These are phyloP conservation scores for Mallotus repandus DNA, from an alignment of 441 rosid species.

Conservation along the genomic window DNA sequence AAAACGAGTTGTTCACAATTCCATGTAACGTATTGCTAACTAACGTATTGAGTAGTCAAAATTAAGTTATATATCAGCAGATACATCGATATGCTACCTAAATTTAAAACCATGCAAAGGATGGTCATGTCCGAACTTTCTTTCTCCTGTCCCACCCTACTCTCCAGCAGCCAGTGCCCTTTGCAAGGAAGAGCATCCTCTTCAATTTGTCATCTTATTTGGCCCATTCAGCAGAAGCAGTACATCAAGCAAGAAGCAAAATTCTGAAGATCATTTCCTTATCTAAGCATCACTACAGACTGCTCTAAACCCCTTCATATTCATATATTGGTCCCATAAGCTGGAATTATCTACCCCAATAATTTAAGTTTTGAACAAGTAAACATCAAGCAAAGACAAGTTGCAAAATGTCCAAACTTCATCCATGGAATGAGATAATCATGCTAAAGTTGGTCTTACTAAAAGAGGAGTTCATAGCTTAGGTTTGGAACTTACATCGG, in stretches of 20 bases:
- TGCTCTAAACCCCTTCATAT: not conserved
- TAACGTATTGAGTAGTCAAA: too few species aligned
- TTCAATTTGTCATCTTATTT: not conserved
- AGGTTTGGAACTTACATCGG: conserved; percentile 45
- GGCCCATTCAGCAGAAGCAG: not conserved
- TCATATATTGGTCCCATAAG: not conserved
- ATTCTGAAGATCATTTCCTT: not conserved
- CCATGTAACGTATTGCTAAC: too few species aligned
- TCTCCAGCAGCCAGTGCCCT: not conserved
- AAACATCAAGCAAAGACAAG: not conserved
- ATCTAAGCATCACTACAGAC: not conserved
- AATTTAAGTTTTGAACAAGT: too few species aligned
- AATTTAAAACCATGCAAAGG: too few species aligned
- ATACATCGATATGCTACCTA: too few species aligned
- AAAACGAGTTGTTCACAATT: too few species aligned
- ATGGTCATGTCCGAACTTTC: not conserved
- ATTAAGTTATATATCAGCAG: too few species aligned
- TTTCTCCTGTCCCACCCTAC: not conserved
- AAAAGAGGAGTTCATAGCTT: not conserved
- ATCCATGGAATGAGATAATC: not conserved
- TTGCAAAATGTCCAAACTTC: not conserved
- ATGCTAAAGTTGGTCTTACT: not conserved
- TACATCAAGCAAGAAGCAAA: not conserved
- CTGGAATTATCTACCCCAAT: not conserved
- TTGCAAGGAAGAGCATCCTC: not conserved